Evolutionary conservation across 2,329 filamentous ascomycete species (phyloP).

Genomic region (Pestalotiopsis sp.): DNA sequence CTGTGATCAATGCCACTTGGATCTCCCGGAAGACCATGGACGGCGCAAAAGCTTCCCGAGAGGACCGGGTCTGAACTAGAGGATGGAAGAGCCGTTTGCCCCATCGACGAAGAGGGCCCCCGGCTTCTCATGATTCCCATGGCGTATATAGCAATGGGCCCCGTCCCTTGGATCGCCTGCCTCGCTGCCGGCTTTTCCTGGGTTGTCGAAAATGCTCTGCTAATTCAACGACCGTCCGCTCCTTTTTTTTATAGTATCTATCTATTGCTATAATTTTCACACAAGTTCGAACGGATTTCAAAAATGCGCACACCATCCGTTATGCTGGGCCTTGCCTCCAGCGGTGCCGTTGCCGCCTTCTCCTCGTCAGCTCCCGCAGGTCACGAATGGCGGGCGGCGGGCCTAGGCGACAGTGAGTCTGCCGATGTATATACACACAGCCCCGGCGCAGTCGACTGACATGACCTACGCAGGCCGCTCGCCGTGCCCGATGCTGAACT

Average conservation of each 20-base stretch:
- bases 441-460: not conserved
- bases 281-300: not conserved
- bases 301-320: not conserved
- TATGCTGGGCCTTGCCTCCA: not conserved
- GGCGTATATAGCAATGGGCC: not conserved
- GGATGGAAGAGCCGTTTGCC: not conserved
- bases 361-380: not conserved
- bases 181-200: not conserved
- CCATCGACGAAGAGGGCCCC: not conserved
- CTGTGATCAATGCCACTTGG: not conserved
- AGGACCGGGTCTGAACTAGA: not conserved
- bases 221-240: not conserved
- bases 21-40: not conserved
- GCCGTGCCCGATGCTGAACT: constrained; percentile 7
- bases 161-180: not conserved
- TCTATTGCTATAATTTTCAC: not conserved
- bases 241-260: not conserved
- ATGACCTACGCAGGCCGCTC: not conserved
- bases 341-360: not conserved
- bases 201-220: constrained; percentile 2
- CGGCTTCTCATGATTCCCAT: too few species aligned
- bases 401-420: constrained; percentile 3
- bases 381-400: not conserved
- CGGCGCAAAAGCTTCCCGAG: not conserved
- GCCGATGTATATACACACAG: not conserved